phyloP scores from a whole-genome alignment of 768 basidiomycete genomes.

The Mycena capillaripes region DNA sequence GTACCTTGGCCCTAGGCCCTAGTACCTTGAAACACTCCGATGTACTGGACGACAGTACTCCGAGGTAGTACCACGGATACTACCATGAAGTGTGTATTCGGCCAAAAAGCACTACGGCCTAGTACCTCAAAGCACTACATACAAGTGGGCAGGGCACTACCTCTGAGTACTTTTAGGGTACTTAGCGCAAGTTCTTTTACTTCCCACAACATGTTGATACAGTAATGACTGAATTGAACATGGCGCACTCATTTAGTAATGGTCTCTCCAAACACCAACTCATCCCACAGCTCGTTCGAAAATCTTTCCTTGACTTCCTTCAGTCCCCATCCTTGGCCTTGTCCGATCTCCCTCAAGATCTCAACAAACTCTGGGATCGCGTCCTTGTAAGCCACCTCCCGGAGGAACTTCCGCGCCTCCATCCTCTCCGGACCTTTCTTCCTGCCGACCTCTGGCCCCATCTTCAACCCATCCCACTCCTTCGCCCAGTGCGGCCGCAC shows the following conservation, averaged over 20 bases:
- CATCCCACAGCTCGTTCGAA: constrained; percentile 39
- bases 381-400: constrained; percentile 42
- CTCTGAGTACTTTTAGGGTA: no score
- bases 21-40: no score
- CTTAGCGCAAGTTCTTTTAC: no score
- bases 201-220: no score
- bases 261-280: constrained; percentile 35
- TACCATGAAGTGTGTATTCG: no score
- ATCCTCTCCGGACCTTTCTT: constrained; percentile 24
- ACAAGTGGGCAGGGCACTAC: no score
- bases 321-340: constrained; percentile 32
- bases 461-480: constrained; percentile 42
- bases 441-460: constrained; percentile 1
- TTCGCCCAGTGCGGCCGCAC: constrained; percentile 47
- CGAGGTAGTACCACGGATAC: no score
- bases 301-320: constrained; percentile 38
- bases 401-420: constrained; percentile 40
- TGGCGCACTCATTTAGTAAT: constrained; percentile 12
- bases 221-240: no score
- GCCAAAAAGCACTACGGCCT: no score
- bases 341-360: constrained; percentile 32
- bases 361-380: constrained; percentile 41
- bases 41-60: not conserved
- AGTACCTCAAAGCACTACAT: no score
- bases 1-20: no score